Conservation (phyloP, 495 filamentous ascomycete species). For the Tuber melanosporum region DNA sequence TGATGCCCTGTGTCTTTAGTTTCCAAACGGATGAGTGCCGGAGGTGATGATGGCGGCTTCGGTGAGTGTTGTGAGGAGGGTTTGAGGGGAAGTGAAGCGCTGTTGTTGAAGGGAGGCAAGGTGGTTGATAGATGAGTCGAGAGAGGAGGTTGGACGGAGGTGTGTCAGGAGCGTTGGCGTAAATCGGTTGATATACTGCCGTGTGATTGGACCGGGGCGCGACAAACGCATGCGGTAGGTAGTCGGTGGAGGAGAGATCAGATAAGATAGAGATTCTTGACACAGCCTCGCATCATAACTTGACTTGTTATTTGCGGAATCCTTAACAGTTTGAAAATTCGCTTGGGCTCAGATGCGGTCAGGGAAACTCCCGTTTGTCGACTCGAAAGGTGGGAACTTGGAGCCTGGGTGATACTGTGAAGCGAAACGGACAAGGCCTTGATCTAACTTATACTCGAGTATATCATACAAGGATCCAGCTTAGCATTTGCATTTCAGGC, state of each 20-base stretch:
- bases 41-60: not conserved
- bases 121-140: not conserved
- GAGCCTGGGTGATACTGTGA: not conserved
- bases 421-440: not conserved
- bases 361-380: not conserved
- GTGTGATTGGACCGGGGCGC: not conserved
- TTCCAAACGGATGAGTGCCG: not conserved
- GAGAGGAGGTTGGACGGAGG: not conserved
- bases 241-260: not conserved
- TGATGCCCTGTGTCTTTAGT: not conserved
- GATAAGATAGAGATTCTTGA: not conserved
- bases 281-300: not conserved
- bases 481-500: not conserved
- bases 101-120: not conserved
- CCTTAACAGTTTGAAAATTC: not conserved
- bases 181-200: not conserved
- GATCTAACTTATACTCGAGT: not conserved
- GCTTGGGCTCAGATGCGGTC: not conserved
- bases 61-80: not conserved
- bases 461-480: not conserved
- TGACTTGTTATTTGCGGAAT: not conserved
- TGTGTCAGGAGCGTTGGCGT: slow-evolving; percentile 1
- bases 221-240: not conserved
- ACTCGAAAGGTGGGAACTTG: not conserved
- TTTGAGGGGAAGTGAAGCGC: not conserved